A percentile compares a stretch with the other conserved stretches of the same genome.
These are phyloP conservation scores for Xylariales sp. DNA, from an alignment of 2,329 filamentous ascomycete species.

Conservation along the genomic window DNA sequence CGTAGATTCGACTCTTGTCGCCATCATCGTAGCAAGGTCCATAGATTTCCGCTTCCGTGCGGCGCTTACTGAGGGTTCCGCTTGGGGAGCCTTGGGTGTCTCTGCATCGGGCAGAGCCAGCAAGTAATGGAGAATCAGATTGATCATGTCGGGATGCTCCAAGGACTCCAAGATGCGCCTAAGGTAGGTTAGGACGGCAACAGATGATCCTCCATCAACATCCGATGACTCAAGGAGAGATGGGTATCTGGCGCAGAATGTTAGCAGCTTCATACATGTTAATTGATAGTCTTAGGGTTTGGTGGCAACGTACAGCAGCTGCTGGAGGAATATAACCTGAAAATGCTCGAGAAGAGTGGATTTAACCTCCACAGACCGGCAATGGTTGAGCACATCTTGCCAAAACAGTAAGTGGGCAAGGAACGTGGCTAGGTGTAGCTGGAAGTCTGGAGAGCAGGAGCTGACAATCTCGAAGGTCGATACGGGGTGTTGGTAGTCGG, in stretches of 20 bases:
- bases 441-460: slow-evolving; percentile 71
- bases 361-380: slow-evolving; percentile 85
- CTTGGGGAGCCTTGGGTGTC: slow-evolving; percentile 27
- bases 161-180: slow-evolving; percentile 85
- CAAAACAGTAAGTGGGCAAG: slow-evolving; percentile 93
- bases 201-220: slow-evolving; percentile 92
- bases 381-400: slow-evolving; percentile 97
- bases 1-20: slow-evolving; percentile 67
- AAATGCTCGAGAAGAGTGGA: slow-evolving; percentile 94
- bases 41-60: slow-evolving; percentile 83
- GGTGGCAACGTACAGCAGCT: slow-evolving; percentile 65
- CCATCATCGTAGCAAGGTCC: slow-evolving; percentile 76
- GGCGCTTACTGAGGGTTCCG: slow-evolving; percentile 55
- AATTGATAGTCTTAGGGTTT: neutral
- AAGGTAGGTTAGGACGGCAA: slow-evolving; percentile 91
- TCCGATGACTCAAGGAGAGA: slow-evolving; percentile 96
- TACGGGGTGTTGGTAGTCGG: slow-evolving; percentile 77
- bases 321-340: slow-evolving; percentile 91
- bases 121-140: slow-evolving; percentile 89
- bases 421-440: slow-evolving; percentile 87
- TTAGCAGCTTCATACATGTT: no score
- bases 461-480: slow-evolving; percentile 67
- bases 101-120: slow-evolving; percentile 68
- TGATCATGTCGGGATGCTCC: slow-evolving; percentile 89
- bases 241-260: slow-evolving; percentile 90